phyloP scores from a whole-genome alignment of 768 basidiomycete species.

The Pleurotus tuoliensis region DNA sequence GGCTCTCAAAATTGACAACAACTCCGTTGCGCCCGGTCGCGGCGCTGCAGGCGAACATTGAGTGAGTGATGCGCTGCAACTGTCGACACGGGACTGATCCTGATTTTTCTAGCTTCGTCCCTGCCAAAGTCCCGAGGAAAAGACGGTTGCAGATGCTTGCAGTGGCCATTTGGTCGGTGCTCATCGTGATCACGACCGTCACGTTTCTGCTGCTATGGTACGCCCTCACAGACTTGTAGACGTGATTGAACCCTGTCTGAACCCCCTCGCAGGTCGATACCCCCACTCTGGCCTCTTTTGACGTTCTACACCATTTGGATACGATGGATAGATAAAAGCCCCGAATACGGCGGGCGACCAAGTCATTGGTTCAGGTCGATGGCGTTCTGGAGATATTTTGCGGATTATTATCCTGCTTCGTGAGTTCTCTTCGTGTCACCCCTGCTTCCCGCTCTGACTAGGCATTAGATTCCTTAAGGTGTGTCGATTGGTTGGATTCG shows the following conservation, averaged over 20 bases:
- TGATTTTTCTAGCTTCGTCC: conserved; percentile 61
- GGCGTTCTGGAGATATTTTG: conserved; percentile 85
- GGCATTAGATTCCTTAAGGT: conserved; percentile 48
- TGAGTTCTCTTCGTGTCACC: conserved; percentile 36
- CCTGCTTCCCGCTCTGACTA: conserved; percentile 23
- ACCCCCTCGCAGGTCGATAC: conserved; percentile 63
- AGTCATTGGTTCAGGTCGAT: conserved; percentile 70
- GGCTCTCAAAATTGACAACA: conserved; percentile 56
- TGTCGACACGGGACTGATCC: background rate
- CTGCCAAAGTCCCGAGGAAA: conserved; percentile 80
- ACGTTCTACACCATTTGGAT: conserved; percentile 79
- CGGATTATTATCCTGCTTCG: conserved; percentile 89
- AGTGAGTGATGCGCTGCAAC: conserved; percentile 35
- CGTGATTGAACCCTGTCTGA: background rate
- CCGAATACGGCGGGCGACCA: conserved; percentile 67
- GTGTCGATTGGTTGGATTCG: conserved; percentile 10
- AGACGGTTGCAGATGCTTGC: conserved; percentile 85
- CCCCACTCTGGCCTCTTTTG: conserved; percentile 83
- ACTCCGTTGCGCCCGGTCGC: conserved; percentile 60
- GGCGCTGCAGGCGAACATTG: conserved; percentile 67
- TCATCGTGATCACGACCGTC: conserved; percentile 63
- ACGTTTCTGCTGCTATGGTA: conserved; percentile 82
- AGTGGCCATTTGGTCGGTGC: conserved; percentile 85
- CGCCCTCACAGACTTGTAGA: conserved; percentile 22
- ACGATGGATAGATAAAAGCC: conserved; percentile 68